Evolutionary conservation across 148 eudicot genomes (phyloP).

Genomic region (Chenopodium suecicum): DNA sequence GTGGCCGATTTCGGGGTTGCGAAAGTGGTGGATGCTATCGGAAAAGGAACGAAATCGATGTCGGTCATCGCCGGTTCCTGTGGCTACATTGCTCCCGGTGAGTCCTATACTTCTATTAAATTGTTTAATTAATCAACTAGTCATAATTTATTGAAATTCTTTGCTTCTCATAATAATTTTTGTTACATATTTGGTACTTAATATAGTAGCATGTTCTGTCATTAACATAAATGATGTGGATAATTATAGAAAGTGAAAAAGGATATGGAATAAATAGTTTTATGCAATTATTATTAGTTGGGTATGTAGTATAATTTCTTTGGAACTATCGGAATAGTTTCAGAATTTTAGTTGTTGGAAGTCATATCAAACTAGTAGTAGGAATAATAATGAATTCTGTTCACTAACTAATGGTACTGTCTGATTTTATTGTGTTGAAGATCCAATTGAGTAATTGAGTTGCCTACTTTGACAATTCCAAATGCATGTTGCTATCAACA

Average conservation of each 20-base stretch:
- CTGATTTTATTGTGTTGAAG: constrained; percentile 8
- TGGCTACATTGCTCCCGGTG: constrained; percentile 98
- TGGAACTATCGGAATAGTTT: background rate
- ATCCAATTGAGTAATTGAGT: constrained; percentile 3
- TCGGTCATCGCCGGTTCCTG: constrained; percentile 94
- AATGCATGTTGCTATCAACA: constrained; percentile 25
- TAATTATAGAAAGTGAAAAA: background rate
- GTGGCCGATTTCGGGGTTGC: constrained; percentile 97
- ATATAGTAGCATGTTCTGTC: background rate
- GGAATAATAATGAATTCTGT: constrained; percentile 23
- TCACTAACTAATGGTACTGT: constrained; percentile 18
- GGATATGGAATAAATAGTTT: background rate
- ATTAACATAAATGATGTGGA: constrained; percentile 7
- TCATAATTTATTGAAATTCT: no score
- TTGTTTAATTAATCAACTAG: no score
- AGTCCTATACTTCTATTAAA: background rate
- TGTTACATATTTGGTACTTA: no score
- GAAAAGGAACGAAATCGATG: constrained; percentile 76
- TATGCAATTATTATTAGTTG: constrained; percentile 2
- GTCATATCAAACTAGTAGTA: constrained; percentile 21
- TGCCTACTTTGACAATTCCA: constrained; percentile 35
- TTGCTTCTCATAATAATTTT: no score
- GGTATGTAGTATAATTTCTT: background rate
- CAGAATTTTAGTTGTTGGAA: constrained; percentile 20
- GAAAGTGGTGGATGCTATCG: constrained; percentile 63